These are phyloP conservation scores for Sporisorium exsertum DNA, from an alignment of 1,284 basidiomycete species.

Conservation along the genomic window DNA sequence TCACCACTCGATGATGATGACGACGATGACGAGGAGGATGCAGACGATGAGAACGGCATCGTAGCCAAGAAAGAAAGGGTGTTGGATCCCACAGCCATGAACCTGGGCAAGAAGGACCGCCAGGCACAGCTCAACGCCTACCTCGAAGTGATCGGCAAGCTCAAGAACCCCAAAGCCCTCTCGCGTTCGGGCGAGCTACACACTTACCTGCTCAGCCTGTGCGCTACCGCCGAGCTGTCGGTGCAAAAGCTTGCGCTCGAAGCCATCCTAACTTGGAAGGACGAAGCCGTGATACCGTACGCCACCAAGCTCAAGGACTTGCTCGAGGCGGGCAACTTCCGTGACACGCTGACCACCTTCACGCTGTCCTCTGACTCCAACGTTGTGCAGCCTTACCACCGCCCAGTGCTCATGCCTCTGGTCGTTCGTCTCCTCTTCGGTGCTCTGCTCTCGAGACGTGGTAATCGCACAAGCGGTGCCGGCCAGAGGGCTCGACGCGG, in stretches of 20 bases:
- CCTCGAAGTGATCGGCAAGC: slow-evolving; percentile 87
- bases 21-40: slow-evolving; percentile 33
- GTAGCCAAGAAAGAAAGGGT: slow-evolving; percentile 12
- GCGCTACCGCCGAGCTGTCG: slow-evolving; percentile 85
- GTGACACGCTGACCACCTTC: slow-evolving; percentile 85
- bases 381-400: slow-evolving; percentile 76
- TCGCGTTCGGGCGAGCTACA: slow-evolving; percentile 79
- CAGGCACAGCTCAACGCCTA: slow-evolving; percentile 71
- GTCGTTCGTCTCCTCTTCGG: slow-evolving; percentile 87
- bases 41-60: neutral
- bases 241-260: slow-evolving; percentile 83
- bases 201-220: slow-evolving; percentile 78
- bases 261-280: slow-evolving; percentile 87
- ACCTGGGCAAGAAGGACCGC: slow-evolving; percentile 44
- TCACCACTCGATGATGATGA: slow-evolving; percentile 45
- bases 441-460: slow-evolving; percentile 84
- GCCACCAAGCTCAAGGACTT: slow-evolving; percentile 78
- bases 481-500: slow-evolving; percentile 75
- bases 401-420: slow-evolving; percentile 80
- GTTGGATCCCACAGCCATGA: slow-evolving; percentile 27
- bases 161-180: slow-evolving; percentile 89
- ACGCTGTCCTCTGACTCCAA: slow-evolving; percentile 67
- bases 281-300: slow-evolving; percentile 77
- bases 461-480: slow-evolving; percentile 75
- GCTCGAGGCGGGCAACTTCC: slow-evolving; percentile 86